Base-by-base conservation (phyloP, 2,329 filamentous ascomycete species). In the Fusarium sp. region DNA sequence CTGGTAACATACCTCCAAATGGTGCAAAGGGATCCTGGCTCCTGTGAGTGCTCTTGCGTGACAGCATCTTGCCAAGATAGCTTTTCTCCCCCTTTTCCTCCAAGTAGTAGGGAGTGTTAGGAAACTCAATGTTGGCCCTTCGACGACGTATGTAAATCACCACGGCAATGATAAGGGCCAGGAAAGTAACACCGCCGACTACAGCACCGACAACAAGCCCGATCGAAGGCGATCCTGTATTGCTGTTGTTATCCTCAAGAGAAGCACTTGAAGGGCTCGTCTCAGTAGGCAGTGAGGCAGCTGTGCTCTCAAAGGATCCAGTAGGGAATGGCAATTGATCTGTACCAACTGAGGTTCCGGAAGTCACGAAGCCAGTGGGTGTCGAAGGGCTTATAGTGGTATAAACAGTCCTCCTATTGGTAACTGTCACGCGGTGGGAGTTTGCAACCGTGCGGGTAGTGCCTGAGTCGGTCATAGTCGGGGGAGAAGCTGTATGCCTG, bases 1-100 rank as follows among this genome's bases (percentile, higher is more conserved):
- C 59, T 31, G 40, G 33, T 52, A 37, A 63, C 76, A 72, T 71
- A 83, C 83, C 82, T 77, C 82, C 81, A 75, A 83, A 83, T 12
- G 80, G 77, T 3, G 80, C 81, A 71, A 84, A 83, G 3, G 81
- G 77, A 52, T 83, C 81, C 42, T 64, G 57, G 57, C 62, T 70
- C 36, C 61, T 70, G 37, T 72, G 72, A 16, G 62, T 75, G 9
- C 72, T 74, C 11, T 73, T 74, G 34, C 77, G 74, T 23, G 73
- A 61, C 34, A 74, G 74, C 49, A 74, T 63, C 26, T 65, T 60
- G n/a, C 68, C 69, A 30, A 66, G 65, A n/a, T 57, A 36, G 34
- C 45, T 34, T 37, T 57, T 66, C 16, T 62, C 57, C 20, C 72
- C 67, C 54, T 80, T 77, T 26, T 78, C 76, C 11, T 72, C 75